Evolutionary conservation across 345 rosid species (phyloP).

Genomic region (Eucalyptus curtisii): DNA sequence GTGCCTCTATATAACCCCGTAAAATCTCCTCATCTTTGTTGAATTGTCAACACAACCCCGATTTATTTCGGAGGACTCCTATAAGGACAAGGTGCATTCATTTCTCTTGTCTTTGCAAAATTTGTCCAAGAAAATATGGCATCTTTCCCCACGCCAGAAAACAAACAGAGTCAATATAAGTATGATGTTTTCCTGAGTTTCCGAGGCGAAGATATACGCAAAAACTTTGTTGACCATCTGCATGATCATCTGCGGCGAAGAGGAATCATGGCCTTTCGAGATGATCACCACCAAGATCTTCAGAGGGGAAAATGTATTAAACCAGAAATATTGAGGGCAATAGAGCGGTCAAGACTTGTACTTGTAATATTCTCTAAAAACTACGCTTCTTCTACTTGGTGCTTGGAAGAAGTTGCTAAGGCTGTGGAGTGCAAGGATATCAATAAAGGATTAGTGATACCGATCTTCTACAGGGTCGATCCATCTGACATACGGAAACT

Average conservation of each 20-base stretch:
- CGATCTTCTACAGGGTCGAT: not conserved
- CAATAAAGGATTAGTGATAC: not conserved
- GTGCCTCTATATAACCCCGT: not conserved
- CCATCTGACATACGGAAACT: not conserved
- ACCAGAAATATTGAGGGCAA: not conserved
- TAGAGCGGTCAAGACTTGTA: not conserved
- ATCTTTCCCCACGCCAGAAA: not conserved
- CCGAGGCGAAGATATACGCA: not conserved
- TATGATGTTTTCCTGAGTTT: constrained; percentile 13
- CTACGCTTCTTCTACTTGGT: constrained; percentile 1
- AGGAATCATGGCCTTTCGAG: not conserved
- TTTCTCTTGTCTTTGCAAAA: not conserved
- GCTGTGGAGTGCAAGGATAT: not conserved
- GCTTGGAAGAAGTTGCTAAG: constrained; percentile 2
- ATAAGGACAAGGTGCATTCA: not conserved
- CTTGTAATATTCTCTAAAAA: not conserved
- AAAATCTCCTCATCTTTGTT: not conserved
- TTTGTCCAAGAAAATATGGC: not conserved
- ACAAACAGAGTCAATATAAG: not conserved
- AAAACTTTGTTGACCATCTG: not conserved
- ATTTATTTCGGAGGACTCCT: not conserved
- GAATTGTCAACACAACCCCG: fast-evolving
- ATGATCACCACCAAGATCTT: not conserved
- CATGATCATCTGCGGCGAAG: not conserved
- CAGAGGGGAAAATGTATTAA: not conserved